phyloP scores from a whole-genome alignment of 306 rosid genomes.

The Cucurbita argyrosperma region DNA sequence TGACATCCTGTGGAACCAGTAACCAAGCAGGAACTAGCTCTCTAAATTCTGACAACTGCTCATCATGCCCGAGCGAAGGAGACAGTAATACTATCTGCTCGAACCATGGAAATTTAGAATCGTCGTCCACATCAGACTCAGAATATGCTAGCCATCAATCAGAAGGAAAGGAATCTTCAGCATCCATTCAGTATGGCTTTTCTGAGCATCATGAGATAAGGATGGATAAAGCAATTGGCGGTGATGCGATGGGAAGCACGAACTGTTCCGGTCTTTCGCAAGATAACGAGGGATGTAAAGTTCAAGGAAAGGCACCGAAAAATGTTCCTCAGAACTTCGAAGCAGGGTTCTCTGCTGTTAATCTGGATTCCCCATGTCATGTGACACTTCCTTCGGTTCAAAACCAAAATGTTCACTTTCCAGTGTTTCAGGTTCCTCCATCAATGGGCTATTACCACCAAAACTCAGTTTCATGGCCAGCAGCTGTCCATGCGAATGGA shows the following conservation, averaged over 20 bases:
- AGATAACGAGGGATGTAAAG: conserved; percentile 27
- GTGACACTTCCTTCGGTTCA: conserved; percentile 32
- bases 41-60: conserved; percentile 61
- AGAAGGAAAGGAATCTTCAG: conserved; percentile 47
- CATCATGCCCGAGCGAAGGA: conserved; percentile 80
- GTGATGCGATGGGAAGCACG: conserved; percentile 21
- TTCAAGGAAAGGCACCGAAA: conserved; percentile 19
- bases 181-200: conserved; percentile 30
- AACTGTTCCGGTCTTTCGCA: conserved; percentile 13
- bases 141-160: conserved; percentile 74
- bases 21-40: conserved; percentile 31
- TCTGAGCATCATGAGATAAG: conserved; percentile 32
- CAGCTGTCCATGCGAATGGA: conserved; percentile 49
- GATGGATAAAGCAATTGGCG: conserved; percentile 21
- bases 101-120: conserved; percentile 61
- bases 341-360: conserved; percentile 34
- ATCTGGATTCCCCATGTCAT: conserved; percentile 51
- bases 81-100: conserved; percentile 64
- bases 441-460: conserved; percentile 72
- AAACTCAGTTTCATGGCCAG: conserved; percentile 81
- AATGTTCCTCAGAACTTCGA: conserved; percentile 24
- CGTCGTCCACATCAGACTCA: conserved; percentile 79
- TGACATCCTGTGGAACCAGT: conserved; percentile 22
- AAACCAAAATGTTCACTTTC: conserved; percentile 53
- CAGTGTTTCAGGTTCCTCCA: conserved; percentile 60